Evolutionary conservation across 192 early-diverging fungal genomes (phyloP).

Genomic region (Mortierella claussenii): DNA sequence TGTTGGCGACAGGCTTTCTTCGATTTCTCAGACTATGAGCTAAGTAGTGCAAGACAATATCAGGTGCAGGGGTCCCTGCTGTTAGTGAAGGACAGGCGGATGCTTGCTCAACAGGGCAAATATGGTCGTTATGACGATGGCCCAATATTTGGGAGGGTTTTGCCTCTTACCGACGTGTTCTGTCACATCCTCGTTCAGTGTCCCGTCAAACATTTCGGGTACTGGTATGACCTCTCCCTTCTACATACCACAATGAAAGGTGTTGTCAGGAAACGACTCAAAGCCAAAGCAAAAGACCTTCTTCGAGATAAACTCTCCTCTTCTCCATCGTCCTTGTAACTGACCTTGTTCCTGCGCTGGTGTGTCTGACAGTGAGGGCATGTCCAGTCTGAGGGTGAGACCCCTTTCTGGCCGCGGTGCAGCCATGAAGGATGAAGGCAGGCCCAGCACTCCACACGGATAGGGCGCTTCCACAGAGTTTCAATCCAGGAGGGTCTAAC

Average conservation of each 20-base stretch:
- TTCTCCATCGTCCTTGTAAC: no score
- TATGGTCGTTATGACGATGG: no score
- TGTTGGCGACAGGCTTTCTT: neutral
- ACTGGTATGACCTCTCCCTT: conserved; percentile 40
- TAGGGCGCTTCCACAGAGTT: conserved; percentile 27
- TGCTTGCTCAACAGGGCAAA: no score
- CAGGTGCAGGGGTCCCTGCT: no score
- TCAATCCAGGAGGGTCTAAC: conserved; percentile 36
- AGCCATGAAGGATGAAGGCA: conserved; percentile 35
- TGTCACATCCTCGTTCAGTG: conserved; percentile 29
- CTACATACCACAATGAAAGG: no score
- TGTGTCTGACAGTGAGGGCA: conserved; percentile 39
- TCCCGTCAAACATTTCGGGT: conserved; percentile 43
- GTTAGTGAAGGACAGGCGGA: no score
- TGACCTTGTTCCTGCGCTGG: conserved; percentile 32
- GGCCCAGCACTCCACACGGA: conserved; percentile 40
- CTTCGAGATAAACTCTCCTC: no score
- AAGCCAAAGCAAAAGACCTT: no score
- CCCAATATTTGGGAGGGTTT: no score
- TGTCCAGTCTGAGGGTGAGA: conserved; percentile 37
- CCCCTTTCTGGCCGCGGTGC: conserved; percentile 16
- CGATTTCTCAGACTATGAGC: conserved; percentile 17
- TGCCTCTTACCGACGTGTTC: conserved; percentile 22
- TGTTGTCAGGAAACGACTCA: no score
- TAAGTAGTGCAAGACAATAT: no score